A percentile compares a stretch with the other conserved stretches of the same genome.
These are phyloP conservation scores for Fusarium sp. DNA, from an alignment of 2,329 filamentous ascomycete species.

Conservation along the genomic window DNA sequence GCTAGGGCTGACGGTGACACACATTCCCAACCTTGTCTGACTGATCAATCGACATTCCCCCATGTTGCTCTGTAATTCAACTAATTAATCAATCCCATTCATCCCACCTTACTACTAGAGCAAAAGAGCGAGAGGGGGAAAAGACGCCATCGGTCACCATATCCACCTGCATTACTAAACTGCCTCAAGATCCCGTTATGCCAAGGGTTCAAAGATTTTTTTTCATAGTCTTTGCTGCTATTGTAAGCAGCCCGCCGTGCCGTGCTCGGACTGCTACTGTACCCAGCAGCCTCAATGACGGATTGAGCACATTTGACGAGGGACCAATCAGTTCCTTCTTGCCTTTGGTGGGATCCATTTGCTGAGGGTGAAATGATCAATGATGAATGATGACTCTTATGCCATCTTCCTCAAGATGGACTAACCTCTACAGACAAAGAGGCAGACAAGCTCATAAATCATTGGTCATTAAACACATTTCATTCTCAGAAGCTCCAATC, in stretches of 20 bases:
- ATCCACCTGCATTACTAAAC: slow-evolving; percentile 31
- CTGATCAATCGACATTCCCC: slow-evolving; percentile 7
- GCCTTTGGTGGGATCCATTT: slow-evolving; percentile 5
- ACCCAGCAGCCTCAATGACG: slow-evolving; percentile 20
- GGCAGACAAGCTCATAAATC: background rate
- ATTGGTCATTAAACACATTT: slow-evolving; percentile 25
- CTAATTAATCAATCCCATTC: slow-evolving; percentile 3
- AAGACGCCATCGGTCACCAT: slow-evolving; percentile 14
- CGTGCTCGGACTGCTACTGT: slow-evolving; percentile 10
- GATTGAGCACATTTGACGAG: background rate
- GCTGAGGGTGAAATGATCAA: slow-evolving; percentile 2
- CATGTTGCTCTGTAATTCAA: slow-evolving; percentile 4
- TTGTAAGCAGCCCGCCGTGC: slow-evolving; percentile 38
- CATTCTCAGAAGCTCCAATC: background rate
- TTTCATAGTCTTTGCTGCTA: slow-evolving; percentile 26
- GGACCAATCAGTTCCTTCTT: slow-evolving; percentile 16
- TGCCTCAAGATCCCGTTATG: slow-evolving; percentile 22
- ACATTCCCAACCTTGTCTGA: slow-evolving; percentile 21
- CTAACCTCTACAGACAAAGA: slow-evolving; percentile 13
- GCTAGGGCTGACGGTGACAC: slow-evolving; percentile 42
- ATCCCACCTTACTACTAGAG: background rate
- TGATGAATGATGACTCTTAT: slow-evolving; percentile 47
- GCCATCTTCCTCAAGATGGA: slow-evolving; percentile 5
- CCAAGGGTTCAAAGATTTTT: background rate
- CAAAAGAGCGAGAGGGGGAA: background rate